phyloP scores from a whole-genome alignment of 2,329 filamentous ascomycete species.

The Diaporthe longicolla region DNA sequence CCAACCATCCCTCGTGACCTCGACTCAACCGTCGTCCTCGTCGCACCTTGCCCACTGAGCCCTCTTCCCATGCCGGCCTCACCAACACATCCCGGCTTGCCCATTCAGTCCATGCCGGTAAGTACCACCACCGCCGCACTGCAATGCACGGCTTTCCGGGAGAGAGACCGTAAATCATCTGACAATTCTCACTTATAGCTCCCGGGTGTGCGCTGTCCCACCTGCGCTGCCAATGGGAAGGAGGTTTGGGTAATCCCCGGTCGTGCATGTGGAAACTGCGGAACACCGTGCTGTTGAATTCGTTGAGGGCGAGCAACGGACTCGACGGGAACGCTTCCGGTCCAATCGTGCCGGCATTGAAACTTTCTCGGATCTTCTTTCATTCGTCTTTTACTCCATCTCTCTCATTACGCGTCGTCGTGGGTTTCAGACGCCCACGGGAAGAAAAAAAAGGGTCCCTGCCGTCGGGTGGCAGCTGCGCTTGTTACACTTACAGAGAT shows the following conservation, averaged over 20 bases:
- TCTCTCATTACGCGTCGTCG: conserved; percentile 6
- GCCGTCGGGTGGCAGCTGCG: conserved; percentile 39
- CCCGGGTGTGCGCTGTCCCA: conserved; percentile 67
- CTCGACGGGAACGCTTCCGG: conserved; percentile 8
- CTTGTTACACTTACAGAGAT: conserved; percentile 41
- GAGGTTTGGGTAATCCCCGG: conserved; percentile 71
- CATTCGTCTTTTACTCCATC: not conserved
- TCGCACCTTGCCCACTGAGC: conserved; percentile 7
- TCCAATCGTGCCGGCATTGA: conserved; percentile 1
- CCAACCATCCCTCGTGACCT: conserved; percentile 41
- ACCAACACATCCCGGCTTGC: conserved; percentile 36
- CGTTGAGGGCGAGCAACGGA: conserved; percentile 27
- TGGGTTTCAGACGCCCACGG: not conserved
- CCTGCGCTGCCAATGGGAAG: conserved; percentile 62
- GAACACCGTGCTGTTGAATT: conserved; percentile 57
- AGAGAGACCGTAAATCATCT: conserved; percentile 4
- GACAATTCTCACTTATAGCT: conserved; percentile 50
- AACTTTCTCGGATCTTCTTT: not conserved
- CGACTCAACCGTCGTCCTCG: conserved; percentile 31
- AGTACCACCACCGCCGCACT: conserved; percentile 14
- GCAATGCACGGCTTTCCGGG: not conserved
- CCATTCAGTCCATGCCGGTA: conserved; percentile 44
- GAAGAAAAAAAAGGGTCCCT: conserved; percentile 23
- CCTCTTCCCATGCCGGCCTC: conserved; percentile 34
- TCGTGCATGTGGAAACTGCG: conserved; percentile 65